Percentiles rank a stretch among this genome's conserved stretches.
Conservation (phyloP, 2,329 filamentous ascomycete species). For the Ceratocystis albifundus region DNA sequence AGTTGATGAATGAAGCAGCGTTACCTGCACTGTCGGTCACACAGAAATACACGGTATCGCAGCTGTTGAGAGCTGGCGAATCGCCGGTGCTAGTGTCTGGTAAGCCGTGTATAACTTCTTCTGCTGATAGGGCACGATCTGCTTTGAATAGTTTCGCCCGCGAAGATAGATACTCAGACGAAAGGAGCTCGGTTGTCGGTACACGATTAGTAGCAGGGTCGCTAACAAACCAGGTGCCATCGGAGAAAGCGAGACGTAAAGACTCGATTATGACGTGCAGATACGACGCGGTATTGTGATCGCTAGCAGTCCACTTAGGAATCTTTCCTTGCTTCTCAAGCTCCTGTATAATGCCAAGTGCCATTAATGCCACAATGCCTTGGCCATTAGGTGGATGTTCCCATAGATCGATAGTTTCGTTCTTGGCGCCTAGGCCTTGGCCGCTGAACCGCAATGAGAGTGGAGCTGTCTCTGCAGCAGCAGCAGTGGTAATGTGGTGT, state of each 20-base stretch:
- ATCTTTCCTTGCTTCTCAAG: conserved; percentile 67
- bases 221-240: conserved; percentile 80
- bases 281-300: conserved; percentile 73
- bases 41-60: conserved; percentile 91
- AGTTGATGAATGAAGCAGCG: conserved; percentile 93
- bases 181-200: conserved; percentile 58
- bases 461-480: conserved; percentile 56
- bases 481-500: conserved; percentile 56
- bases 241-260: conserved; percentile 79
- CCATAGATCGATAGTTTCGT: conserved; percentile 72
- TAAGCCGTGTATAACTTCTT: conserved; percentile 50
- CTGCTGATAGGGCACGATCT: conserved; percentile 52
- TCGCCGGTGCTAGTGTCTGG: conserved; percentile 33
- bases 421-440: conserved; percentile 44
- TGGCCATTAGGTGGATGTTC: conserved; percentile 96
- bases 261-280: conserved; percentile 81
- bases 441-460: conserved; percentile 71
- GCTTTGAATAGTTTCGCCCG: conserved; percentile 50
- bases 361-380: conserved; percentile 89
- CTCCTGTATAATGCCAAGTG: conserved; percentile 79
- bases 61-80: conserved; percentile 67
- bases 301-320: conserved; percentile 52
- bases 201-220: conserved; percentile 65
- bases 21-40: conserved; percentile 74
- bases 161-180: conserved; percentile 59